Base-by-base conservation (phyloP, 306 rosid genomes). In the Lathyrus tuberosus region DNA sequence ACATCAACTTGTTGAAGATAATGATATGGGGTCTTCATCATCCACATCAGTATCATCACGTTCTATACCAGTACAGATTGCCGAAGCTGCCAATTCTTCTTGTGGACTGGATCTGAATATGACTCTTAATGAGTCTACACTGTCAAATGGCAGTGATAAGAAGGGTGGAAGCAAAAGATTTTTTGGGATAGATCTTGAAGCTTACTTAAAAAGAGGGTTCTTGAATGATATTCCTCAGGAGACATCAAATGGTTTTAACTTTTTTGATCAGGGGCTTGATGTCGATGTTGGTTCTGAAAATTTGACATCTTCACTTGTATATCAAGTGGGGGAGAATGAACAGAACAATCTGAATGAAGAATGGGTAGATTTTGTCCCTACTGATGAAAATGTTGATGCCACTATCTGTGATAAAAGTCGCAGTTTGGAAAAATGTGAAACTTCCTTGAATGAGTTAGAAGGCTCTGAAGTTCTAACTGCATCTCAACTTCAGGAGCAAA, bases 201-300 rank as follows among this genome's bases (percentile, higher is more conserved):
- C 80, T 70, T 65, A 54, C 61, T 56, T 65, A 17, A 43, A 16
- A 5, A 54, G 52, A 43, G 79, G 75, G 70, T 52, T 66, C 41
- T 15, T 73, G 40, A 24, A 22, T 11, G 51, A 61, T 54, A 68
- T 47, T 73, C 38, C 28, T 37, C 64, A 13, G 60, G 78, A 13
- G 68, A 69, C 62, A 28, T 71, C 81, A 69, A 68, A 78, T 83
- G 76, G 56, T 57, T 60, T 71, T 38, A 78, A 46, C 11, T 24
- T 49, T 68, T 78, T 67, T 35, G 79, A 67, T 18, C 75, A 53
- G 74, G 70, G 51, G 15, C 80, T 13, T 30, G 11, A 43, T 37
- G 40, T 35, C 9, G 48, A 76, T 68, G 64, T 33, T 31, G 58
- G 59, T 28, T 28, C 15, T 79, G 75, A 71, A 71, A 78, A 52